phyloP scores from a whole-genome alignment of 495 filamentous ascomycete genomes.

The Bryoglossum gracile region DNA sequence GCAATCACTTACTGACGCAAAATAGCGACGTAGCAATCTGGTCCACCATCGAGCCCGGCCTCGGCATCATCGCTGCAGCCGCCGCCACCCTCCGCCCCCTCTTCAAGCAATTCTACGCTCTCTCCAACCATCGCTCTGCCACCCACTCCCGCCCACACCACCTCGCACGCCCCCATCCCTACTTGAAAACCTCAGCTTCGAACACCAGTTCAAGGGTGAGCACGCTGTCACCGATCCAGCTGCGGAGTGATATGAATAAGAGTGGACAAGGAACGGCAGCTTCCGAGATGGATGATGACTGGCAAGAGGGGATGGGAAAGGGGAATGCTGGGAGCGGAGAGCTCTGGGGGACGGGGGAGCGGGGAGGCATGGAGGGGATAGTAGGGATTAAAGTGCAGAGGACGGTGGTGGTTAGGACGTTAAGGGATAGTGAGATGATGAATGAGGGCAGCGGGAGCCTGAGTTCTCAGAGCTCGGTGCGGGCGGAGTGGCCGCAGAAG shows the following conservation, averaged over 20 bases:
- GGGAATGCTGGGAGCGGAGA: not conserved
- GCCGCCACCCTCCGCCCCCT: slow-evolving; percentile 28
- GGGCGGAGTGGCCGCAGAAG: not conserved
- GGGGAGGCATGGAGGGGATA: not conserved
- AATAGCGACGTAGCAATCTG: slow-evolving; percentile 27
- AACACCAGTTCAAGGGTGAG: slow-evolving; percentile 24
- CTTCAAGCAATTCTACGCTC: slow-evolving; percentile 16
- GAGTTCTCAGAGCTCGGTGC: too few relatives aligned
- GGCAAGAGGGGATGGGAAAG: not conserved
- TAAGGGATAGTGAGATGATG: too few relatives aligned
- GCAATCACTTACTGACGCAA: not conserved
- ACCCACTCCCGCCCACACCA: too few relatives aligned
- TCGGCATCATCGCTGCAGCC: slow-evolving; percentile 29
- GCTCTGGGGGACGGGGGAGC: not conserved
- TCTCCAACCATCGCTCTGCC: too few relatives aligned
- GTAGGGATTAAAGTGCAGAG: slow-evolving; percentile 5
- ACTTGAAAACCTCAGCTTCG: too few relatives aligned
- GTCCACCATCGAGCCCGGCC: slow-evolving; percentile 29
- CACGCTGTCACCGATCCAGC: slow-evolving; percentile 3
- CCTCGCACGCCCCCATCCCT: too few relatives aligned
- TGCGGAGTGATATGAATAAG: not conserved
- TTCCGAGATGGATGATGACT: not conserved
- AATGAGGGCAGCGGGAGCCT: too few relatives aligned
- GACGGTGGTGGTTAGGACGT: slow-evolving; percentile 2
- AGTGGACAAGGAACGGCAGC: too few relatives aligned